Percentiles rank a stretch among this genome's conserved stretches.
These are phyloP conservation scores for Brassica carinata DNA, from an alignment of 345 rosid species.

Conservation along the genomic window DNA sequence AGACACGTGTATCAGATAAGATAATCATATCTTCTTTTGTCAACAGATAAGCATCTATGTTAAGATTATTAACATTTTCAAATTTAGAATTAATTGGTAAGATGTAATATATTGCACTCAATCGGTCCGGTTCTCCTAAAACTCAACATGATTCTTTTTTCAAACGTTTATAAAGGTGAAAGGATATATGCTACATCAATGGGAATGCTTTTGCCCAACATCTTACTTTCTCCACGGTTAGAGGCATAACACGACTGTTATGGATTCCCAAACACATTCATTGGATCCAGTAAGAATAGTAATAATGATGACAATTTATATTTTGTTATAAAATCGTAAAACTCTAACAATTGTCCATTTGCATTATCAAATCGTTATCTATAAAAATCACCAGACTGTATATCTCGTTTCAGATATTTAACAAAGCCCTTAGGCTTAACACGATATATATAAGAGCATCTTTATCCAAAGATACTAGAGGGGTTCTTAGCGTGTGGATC, in stretches of 20 bases:
- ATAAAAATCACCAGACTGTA: not conserved
- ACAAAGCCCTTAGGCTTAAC: not conserved
- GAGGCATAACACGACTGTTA: conserved; percentile 33
- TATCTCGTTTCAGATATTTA: not conserved
- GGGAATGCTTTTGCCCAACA: conserved; percentile 38
- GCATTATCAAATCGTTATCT: not conserved
- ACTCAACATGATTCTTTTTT: not conserved
- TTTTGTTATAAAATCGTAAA: not conserved
- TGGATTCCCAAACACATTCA: conserved; percentile 39
- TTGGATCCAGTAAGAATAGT: conserved; percentile 31
- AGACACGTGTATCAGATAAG: too few relatives aligned
- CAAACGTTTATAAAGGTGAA: conserved; percentile 5
- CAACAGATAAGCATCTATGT: not conserved
- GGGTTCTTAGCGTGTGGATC: too few relatives aligned
- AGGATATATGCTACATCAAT: conserved; percentile 37
- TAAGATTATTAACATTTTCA: not conserved
- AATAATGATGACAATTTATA: not conserved
- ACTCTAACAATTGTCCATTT: not conserved
- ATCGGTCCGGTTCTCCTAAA: not conserved
- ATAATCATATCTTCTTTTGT: too few relatives aligned
- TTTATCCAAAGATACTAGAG: too few relatives aligned
- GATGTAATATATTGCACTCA: not conserved
- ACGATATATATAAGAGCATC: not conserved
- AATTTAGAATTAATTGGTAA: not conserved
- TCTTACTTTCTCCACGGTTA: conserved; percentile 29